Conservation (phyloP, 2,329 filamentous ascomycete species). For the Talaromyces atroroseus region DNA sequence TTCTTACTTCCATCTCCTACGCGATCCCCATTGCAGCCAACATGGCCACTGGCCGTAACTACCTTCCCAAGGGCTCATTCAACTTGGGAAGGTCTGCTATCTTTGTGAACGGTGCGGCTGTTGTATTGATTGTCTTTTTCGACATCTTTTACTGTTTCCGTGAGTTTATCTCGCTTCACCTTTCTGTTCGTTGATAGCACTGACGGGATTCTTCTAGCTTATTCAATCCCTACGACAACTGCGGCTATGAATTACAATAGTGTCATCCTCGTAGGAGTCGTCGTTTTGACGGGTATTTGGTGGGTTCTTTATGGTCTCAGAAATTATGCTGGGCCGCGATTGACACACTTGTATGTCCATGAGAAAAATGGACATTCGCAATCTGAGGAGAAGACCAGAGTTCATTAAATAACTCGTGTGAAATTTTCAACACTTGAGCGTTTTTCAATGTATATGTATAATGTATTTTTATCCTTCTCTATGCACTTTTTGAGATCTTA, state of each 20-base stretch:
- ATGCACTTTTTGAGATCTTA: background rate
- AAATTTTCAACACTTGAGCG: background rate
- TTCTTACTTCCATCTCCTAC: conserved; percentile 44
- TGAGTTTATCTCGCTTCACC: conserved; percentile 15
- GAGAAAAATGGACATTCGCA: background rate
- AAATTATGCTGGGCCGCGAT: conserved; percentile 4
- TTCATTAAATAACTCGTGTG: background rate
- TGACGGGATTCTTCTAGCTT: background rate
- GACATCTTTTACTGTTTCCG: conserved; percentile 46
- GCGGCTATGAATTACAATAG: conserved; percentile 48
- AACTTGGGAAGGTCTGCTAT: conserved; percentile 38
- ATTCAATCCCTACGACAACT: conserved; percentile 28
- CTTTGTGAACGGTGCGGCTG: conserved; percentile 40
- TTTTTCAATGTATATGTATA: background rate
- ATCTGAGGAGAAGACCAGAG: background rate
- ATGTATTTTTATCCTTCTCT: background rate
- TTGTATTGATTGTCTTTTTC: conserved; percentile 46
- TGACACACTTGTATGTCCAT: conserved; percentile 10
- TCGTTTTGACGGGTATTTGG: conserved; percentile 36
- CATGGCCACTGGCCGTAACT: conserved; percentile 39
- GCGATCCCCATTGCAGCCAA: conserved; percentile 44
- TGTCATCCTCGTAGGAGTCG: conserved; percentile 40
- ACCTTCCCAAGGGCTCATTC: conserved; percentile 43
- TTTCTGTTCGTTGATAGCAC: background rate
- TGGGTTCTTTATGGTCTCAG: conserved; percentile 23